phyloP scores from a whole-genome alignment of 73 alveolate species.

The Paraurostyla sp. region DNA sequence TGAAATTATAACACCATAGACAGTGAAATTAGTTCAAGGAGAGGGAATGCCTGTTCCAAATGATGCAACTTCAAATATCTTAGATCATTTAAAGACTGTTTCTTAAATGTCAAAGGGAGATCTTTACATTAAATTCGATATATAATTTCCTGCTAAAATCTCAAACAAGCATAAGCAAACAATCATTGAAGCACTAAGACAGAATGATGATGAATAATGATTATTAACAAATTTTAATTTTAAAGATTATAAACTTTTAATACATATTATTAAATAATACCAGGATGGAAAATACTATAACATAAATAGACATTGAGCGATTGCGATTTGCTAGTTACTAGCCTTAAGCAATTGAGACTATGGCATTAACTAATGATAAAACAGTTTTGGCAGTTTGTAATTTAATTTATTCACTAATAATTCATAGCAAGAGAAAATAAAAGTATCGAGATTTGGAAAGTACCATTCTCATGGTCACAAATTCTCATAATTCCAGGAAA shows the following conservation, averaged over 20 bases:
- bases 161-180: slow-evolving; percentile 42
- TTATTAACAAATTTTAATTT: not conserved
- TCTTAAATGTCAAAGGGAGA: slow-evolving; percentile 61
- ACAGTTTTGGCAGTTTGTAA: slow-evolving; percentile 63
- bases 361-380: slow-evolving; percentile 54
- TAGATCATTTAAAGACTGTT: slow-evolving; percentile 10
- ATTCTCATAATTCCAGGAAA: slow-evolving; percentile 62
- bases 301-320: slow-evolving; percentile 40
- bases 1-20: slow-evolving; percentile 90
- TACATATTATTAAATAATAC: not conserved
- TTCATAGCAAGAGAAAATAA: slow-evolving; percentile 40
- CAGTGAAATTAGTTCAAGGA: slow-evolving; percentile 81
- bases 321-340: slow-evolving; percentile 52
- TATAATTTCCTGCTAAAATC: slow-evolving; percentile 63
- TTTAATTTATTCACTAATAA: slow-evolving; percentile 52
- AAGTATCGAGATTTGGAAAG: slow-evolving; percentile 26
- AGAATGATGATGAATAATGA: slow-evolving; percentile 11
- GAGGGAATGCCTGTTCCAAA: slow-evolving; percentile 94
- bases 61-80: slow-evolving; percentile 10
- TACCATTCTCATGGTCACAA: slow-evolving; percentile 60
- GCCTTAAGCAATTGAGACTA: slow-evolving; percentile 59
- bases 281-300: not conserved
- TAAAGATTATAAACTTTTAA: not conserved
- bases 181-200: slow-evolving; percentile 15
- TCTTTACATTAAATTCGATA: slow-evolving; percentile 64